A percentile compares a stretch with the other conserved stretches of the same genome.
These are phyloP conservation scores for Lipomyces starkeyi DNA, from an alignment of 805 yeast genomes.

Conservation along the genomic window DNA sequence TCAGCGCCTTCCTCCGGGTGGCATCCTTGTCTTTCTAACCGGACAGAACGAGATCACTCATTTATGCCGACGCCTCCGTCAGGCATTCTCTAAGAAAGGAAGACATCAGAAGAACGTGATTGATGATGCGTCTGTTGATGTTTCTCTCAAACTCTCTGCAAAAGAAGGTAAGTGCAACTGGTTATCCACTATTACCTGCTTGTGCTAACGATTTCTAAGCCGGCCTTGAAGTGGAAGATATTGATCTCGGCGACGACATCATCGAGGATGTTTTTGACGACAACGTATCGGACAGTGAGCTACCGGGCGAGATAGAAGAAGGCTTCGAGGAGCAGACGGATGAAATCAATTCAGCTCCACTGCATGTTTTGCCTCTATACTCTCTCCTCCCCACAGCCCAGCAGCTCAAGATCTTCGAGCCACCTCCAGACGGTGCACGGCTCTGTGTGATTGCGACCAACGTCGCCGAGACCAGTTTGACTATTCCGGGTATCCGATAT, in stretches of 20 bases:
- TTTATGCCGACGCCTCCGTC: constrained; percentile 70
- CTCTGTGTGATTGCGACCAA: constrained; percentile 94
- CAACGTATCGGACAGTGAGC: constrained; percentile 47
- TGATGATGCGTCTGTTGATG: constrained; percentile 41
- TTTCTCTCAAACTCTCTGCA: constrained; percentile 33
- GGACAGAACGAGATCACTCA: constrained; percentile 91
- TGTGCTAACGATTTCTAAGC: constrained; percentile 15
- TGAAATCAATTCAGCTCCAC: constrained; percentile 59
- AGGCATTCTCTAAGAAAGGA: constrained; percentile 65
- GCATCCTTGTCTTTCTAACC: constrained; percentile 86
- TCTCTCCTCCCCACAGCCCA: constrained; percentile 92
- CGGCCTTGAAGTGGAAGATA: constrained; percentile 78
- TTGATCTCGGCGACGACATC: constrained; percentile 55
- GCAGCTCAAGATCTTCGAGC: constrained; percentile 89
- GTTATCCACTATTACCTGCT: constrained; percentile 17
- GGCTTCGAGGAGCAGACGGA: constrained; percentile 72
- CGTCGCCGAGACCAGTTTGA: constrained; percentile 96
- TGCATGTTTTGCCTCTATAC: constrained; percentile 89
- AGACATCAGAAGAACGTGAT: constrained; percentile 39
- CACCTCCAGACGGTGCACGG: constrained; percentile 84
- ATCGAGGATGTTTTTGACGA: constrained; percentile 31
- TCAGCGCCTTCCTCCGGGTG: constrained; percentile 86
- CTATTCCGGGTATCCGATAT: constrained; percentile 93
- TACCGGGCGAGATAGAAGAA: constrained; percentile 57
- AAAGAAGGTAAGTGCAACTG: constrained; percentile 44